Percentiles rank a stretch among this genome's conserved stretches.
Conservation (phyloP, 1,284 basidiomycete species). For the Laetiporus sulphureus region DNA sequence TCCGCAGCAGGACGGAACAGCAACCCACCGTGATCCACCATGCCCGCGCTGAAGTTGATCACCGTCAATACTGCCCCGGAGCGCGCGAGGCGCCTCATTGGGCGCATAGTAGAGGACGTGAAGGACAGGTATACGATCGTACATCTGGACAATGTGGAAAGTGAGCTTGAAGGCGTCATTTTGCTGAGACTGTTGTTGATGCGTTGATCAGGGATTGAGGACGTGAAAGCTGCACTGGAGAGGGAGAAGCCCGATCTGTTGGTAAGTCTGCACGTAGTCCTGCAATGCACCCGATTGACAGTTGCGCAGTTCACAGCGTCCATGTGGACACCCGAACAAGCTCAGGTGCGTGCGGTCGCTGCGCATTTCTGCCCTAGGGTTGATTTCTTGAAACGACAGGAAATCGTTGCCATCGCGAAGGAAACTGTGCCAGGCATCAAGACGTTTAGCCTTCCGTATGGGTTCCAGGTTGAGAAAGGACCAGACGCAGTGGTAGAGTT, state of each 20-base stretch:
- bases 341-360: no score
- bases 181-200: no score
- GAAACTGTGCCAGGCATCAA: slow-evolving; percentile 15
- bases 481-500: slow-evolving; percentile 19
- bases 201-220: slow-evolving; percentile 15
- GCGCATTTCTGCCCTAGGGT: no score
- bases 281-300: neutral
- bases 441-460: slow-evolving; percentile 17
- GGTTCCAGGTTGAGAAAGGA: slow-evolving; percentile 17
- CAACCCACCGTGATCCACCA: neutral
- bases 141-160: slow-evolving; percentile 15
- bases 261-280: slow-evolving; percentile 4
- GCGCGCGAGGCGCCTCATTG: slow-evolving; percentile 18
- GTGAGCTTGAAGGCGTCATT: slow-evolving; percentile 12
- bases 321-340: slow-evolving; percentile 19
- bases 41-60: slow-evolving; percentile 9
- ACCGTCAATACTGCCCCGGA: slow-evolving; percentile 21
- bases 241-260: slow-evolving; percentile 16
- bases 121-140: slow-evolving; percentile 16
- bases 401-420: slow-evolving; percentile 16
- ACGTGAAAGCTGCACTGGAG: slow-evolving; percentile 12
- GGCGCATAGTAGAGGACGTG: slow-evolving; percentile 17
- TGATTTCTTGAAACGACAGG: slow-evolving; percentile 3
- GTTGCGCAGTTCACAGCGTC: slow-evolving; percentile 15
- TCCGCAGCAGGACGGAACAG: no score